phyloP scores from a whole-genome alignment of 2,329 filamentous ascomycete species.

The Alternaria novae-zelandiae region DNA sequence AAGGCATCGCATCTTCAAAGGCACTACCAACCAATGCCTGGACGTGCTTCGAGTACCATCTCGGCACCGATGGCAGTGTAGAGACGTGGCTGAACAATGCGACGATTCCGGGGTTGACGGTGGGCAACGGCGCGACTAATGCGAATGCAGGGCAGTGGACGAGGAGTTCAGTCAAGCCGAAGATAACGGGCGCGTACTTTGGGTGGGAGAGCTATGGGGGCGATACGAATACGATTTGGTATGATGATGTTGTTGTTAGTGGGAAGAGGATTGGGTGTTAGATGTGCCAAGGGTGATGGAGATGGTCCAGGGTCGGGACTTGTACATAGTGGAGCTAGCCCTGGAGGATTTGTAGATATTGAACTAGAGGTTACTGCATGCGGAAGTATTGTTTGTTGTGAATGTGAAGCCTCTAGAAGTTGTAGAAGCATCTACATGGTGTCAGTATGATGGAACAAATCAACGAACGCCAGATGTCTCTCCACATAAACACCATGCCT shows the following conservation, averaged over 20 bases:
- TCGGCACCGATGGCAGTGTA: conserved; percentile 63
- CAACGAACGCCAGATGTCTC: neutral
- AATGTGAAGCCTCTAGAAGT: neutral
- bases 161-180: conserved; percentile 58
- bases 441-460: neutral
- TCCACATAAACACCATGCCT: neutral
- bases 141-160: conserved; percentile 62
- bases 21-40: conserved; percentile 59
- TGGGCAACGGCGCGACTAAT: conserved; percentile 57
- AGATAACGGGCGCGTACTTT: conserved; percentile 64
- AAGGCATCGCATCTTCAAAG: conserved; percentile 63
- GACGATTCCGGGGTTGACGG: conserved; percentile 60
- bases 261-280: conserved; percentile 59
- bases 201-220: conserved; percentile 70
- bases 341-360: neutral
- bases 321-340: neutral
- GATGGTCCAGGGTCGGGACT: neutral
- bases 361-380: neutral
- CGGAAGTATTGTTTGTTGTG: neutral
- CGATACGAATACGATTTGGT: conserved; percentile 68
- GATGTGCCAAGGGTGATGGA: neutral
- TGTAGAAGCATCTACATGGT: neutral
- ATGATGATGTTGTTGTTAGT: conserved; percentile 63
- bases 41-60: conserved; percentile 68
- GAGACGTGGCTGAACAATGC: conserved; percentile 66